These are phyloP conservation scores for Acacia crassicarpa DNA, from an alignment of 306 rosid genomes.

Conservation along the genomic window DNA sequence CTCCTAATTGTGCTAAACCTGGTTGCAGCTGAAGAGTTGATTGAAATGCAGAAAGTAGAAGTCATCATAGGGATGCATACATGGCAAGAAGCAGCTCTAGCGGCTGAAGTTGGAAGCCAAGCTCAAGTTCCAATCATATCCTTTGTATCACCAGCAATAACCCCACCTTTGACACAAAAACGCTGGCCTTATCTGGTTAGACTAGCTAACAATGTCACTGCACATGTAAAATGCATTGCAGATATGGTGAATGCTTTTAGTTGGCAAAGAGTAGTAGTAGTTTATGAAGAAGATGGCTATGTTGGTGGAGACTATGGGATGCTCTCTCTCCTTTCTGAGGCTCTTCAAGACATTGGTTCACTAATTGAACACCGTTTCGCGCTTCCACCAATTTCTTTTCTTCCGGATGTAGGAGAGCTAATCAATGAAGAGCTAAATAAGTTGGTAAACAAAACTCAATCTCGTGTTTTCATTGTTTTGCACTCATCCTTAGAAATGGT, in stretches of 20 bases:
- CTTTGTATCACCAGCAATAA: constrained; percentile 51
- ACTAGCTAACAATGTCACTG: constrained; percentile 38
- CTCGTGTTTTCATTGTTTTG: constrained; percentile 66
- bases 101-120: constrained; percentile 49
- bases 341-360: constrained; percentile 51
- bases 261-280: constrained; percentile 55
- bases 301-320: constrained; percentile 50
- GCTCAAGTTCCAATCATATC: constrained; percentile 58
- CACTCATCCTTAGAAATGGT: constrained; percentile 54
- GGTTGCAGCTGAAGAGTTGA: constrained; percentile 56
- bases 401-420: constrained; percentile 36
- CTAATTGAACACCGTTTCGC: constrained; percentile 58
- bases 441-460: constrained; percentile 38
- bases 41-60: constrained; percentile 34
- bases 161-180: constrained; percentile 36
- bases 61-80: constrained; percentile 56
- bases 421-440: constrained; percentile 46
- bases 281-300: constrained; percentile 48
- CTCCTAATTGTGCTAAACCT: not conserved
- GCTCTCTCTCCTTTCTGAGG: constrained; percentile 55
- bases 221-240: constrained; percentile 48
- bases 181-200: constrained; percentile 54
- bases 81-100: constrained; percentile 60
- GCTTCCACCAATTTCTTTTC: constrained; percentile 52
- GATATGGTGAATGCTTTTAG: constrained; percentile 40